phyloP scores from a whole-genome alignment of 2,329 filamentous ascomycete genomes.

The Diaporthe eres region DNA sequence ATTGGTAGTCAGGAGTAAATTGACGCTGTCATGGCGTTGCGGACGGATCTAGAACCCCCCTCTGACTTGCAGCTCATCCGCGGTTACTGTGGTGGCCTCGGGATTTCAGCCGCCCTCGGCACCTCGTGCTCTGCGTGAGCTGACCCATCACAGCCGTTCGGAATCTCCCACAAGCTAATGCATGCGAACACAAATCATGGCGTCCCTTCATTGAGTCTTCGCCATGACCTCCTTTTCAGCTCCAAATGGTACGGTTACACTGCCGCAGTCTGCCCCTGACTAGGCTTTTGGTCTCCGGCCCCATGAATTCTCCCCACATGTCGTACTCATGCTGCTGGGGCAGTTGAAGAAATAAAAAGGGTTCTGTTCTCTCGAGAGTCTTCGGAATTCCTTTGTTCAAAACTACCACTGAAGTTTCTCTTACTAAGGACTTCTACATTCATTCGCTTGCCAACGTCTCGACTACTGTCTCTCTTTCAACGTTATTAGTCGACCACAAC shows the following conservation, averaged over 20 bases:
- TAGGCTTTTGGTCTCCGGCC: not conserved
- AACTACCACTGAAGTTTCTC: not conserved
- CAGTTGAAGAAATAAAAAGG: not conserved
- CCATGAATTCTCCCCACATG: not conserved
- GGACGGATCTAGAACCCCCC: not conserved
- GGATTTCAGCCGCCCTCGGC: not conserved
- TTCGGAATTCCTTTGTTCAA: rapidly evolving
- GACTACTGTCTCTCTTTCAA: slow-evolving; percentile 22
- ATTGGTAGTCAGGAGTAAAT: not conserved
- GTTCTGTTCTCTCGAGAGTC: not conserved
- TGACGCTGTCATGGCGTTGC: not conserved
- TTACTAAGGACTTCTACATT: not conserved
- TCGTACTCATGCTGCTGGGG: too few species aligned
- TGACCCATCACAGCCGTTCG: not conserved
- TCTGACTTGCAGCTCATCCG: slow-evolving; percentile 7
- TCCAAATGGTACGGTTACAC: not conserved
- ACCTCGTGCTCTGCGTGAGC: not conserved
- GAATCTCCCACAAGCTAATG: slow-evolving; percentile 25
- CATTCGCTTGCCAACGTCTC: not conserved
- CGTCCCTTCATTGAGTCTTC: not conserved
- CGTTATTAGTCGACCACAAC: not conserved
- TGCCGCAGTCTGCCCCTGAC: slow-evolving; percentile 27
- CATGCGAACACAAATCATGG: slow-evolving; percentile 8
- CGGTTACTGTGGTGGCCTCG: not conserved
- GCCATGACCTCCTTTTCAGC: slow-evolving; percentile 3